Conservation (phyloP, 2,329 filamentous ascomycete species). For the Mycogone perniciosa region DNA sequence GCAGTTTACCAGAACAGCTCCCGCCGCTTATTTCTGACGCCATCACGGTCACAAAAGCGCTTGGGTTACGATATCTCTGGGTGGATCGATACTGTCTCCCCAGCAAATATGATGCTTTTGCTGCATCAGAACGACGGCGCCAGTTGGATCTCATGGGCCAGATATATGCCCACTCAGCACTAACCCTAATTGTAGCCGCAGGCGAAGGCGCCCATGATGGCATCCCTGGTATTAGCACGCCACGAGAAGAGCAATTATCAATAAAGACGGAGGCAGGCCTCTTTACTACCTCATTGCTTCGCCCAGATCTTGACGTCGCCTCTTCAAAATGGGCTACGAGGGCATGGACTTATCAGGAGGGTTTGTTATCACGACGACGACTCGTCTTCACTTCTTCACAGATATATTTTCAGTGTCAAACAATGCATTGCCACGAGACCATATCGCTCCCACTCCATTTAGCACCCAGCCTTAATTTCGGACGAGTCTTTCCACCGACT, state of each 20-base stretch:
- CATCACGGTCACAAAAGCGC: conserved; percentile 23
- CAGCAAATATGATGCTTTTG: conserved; percentile 19
- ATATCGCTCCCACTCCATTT: conserved; percentile 27
- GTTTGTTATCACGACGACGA: conserved; percentile 28
- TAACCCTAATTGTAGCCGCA: conserved; percentile 32
- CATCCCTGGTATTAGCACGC: conserved; percentile 29
- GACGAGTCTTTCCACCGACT: conserved; percentile 26
- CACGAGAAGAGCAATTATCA: conserved; percentile 30
- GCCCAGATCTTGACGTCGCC: conserved; percentile 30
- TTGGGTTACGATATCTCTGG: conserved; percentile 34
- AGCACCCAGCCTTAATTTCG: conserved; percentile 25
- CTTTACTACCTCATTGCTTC: conserved; percentile 31
- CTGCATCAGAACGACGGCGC: conserved; percentile 15
- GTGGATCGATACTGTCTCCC: conserved; percentile 32
- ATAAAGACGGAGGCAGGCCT: conserved; percentile 27
- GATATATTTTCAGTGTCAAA: conserved; percentile 33
- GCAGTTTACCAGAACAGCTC: conserved; percentile 20
- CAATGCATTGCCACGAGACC: conserved; percentile 33
- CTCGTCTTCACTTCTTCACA: conserved; percentile 33
- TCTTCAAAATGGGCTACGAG: conserved; percentile 30
- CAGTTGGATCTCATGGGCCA: conserved; percentile 29
- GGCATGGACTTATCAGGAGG: conserved; percentile 33
- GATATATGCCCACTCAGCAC: conserved; percentile 27
- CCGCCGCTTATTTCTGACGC: conserved; percentile 29
- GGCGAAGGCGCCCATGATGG: conserved; percentile 24